These are phyloP conservation scores for Plasmopara viticola DNA, from an alignment of 352 stramenopile genomes.

Conservation along the genomic window DNA sequence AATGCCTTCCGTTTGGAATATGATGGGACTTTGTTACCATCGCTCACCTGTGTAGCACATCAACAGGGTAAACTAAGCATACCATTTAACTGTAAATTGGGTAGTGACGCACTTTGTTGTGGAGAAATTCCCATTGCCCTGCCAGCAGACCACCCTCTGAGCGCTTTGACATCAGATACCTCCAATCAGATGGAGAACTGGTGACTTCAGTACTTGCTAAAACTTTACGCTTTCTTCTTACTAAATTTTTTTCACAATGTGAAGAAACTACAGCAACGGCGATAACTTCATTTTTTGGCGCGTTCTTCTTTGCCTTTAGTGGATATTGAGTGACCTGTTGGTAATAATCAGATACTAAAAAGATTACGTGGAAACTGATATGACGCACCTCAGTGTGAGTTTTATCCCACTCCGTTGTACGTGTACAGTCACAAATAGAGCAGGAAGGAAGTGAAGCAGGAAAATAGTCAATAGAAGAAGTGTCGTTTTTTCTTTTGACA, in stretches of 20 bases:
- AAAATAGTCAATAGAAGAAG: background rate
- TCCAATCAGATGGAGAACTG: conserved; percentile 32
- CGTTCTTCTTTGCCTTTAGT: conserved; percentile 77
- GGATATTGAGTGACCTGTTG: conserved; percentile 70
- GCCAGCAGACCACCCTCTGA: conserved; percentile 66
- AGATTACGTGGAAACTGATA: conserved; percentile 1
- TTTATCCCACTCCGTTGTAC: conserved; percentile 48
- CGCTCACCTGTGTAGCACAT: conserved; percentile 35
- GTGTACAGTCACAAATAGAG: conserved; percentile 59
- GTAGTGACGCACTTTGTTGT: conserved; percentile 45
- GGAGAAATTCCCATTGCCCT: conserved; percentile 86
- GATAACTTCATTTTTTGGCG: conserved; percentile 68
- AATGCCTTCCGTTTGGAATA: conserved; percentile 57
- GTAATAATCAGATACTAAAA: conserved; percentile 2
- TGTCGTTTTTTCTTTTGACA: conserved; percentile 12
- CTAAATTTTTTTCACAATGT: background rate
- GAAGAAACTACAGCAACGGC: conserved; percentile 60
- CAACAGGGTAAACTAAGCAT: conserved; percentile 1
- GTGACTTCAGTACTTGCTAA: conserved; percentile 13
- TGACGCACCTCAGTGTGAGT: conserved; percentile 18
- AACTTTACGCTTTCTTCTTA: conserved; percentile 17
- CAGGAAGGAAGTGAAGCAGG: conserved; percentile 22
- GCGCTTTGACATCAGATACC: conserved; percentile 76
- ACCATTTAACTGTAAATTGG: background rate
- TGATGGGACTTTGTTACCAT: conserved; percentile 56